A percentile compares a stretch with the other conserved stretches of the same genome.
These are phyloP conservation scores for Fraxinus americana DNA, from an alignment of 257 asterid genomes.

Conservation along the genomic window DNA sequence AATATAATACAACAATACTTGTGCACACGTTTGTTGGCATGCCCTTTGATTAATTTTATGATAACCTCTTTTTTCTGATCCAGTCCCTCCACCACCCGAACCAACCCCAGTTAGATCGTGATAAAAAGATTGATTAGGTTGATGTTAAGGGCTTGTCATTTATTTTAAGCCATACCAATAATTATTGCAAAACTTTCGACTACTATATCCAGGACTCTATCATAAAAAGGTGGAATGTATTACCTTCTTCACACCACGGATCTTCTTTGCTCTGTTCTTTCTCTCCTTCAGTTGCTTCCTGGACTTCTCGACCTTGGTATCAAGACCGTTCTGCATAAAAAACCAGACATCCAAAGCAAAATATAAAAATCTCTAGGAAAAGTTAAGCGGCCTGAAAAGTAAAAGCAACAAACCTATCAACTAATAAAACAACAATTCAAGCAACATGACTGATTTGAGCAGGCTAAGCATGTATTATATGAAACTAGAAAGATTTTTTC, in stretches of 20 bases:
- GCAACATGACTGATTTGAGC: not conserved
- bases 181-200: too few species aligned
- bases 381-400: too few species aligned
- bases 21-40: not conserved
- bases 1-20: not conserved
- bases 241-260: constrained; percentile 40
- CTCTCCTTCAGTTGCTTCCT: constrained; percentile 41
- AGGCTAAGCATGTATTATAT: too few species aligned
- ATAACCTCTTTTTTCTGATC: too few species aligned
- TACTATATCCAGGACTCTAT: not conserved
- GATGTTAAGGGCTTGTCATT: not conserved
- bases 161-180: not conserved
- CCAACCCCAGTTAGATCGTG: too few species aligned
- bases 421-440: not conserved
- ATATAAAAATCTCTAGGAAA: too few species aligned
- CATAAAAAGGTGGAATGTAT: not conserved
- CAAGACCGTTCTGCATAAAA: constrained; percentile 35
- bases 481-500: too few species aligned
- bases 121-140: too few species aligned
- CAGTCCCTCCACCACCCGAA: too few species aligned
- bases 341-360: not conserved
- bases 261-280: constrained; percentile 37
- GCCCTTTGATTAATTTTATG: not conserved
- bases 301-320: constrained; percentile 41
- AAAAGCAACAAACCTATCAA: not conserved